Evolutionary conservation across 192 early-diverging fungal species (phyloP).

Genomic region (Coemansia umbellata): DNA sequence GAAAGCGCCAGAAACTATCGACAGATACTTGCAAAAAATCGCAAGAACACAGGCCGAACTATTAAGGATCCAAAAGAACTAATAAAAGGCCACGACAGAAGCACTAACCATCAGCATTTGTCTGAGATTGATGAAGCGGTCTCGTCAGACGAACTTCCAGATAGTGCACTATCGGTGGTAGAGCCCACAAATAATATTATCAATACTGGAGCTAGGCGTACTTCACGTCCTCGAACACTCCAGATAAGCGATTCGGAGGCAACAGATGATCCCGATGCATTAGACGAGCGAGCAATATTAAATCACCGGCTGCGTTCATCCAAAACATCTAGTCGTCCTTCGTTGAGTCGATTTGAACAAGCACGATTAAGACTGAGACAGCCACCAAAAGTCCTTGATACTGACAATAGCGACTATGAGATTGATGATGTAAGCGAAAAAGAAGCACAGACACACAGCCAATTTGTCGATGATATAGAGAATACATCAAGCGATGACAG

Average conservation of each 20-base stretch:
- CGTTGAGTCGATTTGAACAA: constrained; percentile 20
- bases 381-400: constrained; percentile 11
- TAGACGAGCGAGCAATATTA: constrained; percentile 22
- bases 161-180: no score
- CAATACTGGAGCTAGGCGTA: no score
- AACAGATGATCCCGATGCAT: constrained; percentile 11
- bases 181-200: no score
- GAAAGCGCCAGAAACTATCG: constrained; percentile 44
- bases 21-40: constrained; percentile 12
- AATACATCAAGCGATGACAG: not conserved
- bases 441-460: no score
- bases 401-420: constrained; percentile 5
- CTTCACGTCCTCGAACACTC: not conserved
- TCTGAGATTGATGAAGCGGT: no score
- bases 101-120: no score
- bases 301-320: constrained; percentile 23
- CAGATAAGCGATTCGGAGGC: constrained; percentile 31
- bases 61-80: no score
- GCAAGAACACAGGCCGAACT: no score
- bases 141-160: no score
- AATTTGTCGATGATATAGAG: no score
- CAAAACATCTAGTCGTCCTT: not conserved
- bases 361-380: constrained; percentile 16
- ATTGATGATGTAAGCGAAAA: not conserved
- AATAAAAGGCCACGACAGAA: no score